Base-by-base conservation (phyloP, 768 basidiomycete genomes). In the Phaeotremella fagi region DNA sequence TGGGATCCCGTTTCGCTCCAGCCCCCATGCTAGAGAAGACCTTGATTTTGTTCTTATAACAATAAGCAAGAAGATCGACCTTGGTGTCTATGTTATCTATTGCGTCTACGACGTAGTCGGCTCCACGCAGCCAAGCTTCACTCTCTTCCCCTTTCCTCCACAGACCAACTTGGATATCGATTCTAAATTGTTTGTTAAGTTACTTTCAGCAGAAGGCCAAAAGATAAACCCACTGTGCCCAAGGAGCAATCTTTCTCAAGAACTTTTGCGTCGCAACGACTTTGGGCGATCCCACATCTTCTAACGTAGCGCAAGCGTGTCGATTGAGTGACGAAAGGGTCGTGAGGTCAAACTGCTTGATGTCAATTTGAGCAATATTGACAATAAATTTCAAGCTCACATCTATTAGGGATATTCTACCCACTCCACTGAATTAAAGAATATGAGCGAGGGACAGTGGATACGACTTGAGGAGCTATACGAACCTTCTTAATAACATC, bases 11-110 rank as follows among this genome's bases (percentile, higher is more conserved):
- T 76, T 98, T 99, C 14, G 91, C 87, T 12, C 91, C 85, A 3
- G 92, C 88, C 25, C 95, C 95, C 90, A 99, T 95, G 23, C 90
- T 90, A 0, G 92, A 90, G 75, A 98, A 95, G 16, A 87, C 89
- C 78, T 88, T 90, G 73, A 98, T 83, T 16, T 79, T 70, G 58
- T 85, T 78, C 50, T 85, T 82, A 63, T 87, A 82, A 65, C 94
- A 99, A 73, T 92, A 86, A 52, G 87, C 83, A 6, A 99, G 80
- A 38, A 98, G 78, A 64, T 98, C 92, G 11, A 95, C 90, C 72
- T 99, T 98, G 0, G 94, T 94, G 43, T 87, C 82, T 57, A 98
- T 94, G 68, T 99, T 98, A 75, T 98, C 94, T 54, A 98, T 99
- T 4, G 91, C 91, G 74, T 99, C 94, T 83, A 99, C 81, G 20